A percentile compares a stretch with the other conserved stretches of the same genome.
Evolutionary conservation across 768 basidiomycete species (phyloP).

Genomic region (Melanogaster broomeanus): DNA sequence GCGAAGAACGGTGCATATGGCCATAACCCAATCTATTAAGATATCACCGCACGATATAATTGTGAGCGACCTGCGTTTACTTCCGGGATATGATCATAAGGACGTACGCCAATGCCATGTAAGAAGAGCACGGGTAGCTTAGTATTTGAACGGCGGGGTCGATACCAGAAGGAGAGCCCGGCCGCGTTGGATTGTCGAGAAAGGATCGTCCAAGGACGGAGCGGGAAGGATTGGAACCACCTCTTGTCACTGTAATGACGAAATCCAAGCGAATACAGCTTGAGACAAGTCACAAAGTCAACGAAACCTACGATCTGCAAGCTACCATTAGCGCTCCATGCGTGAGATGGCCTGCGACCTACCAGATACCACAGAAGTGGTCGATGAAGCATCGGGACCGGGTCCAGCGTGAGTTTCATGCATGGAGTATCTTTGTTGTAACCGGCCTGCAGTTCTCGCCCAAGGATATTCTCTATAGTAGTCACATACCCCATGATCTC

Average conservation of each 20-base stretch:
- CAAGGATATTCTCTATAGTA: slow-evolving; percentile 41
- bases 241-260: slow-evolving; percentile 46
- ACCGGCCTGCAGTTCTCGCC: slow-evolving; percentile 42
- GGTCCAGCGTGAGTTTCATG: slow-evolving; percentile 58
- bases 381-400: slow-evolving; percentile 54
- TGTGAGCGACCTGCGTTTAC: neutral
- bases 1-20: slow-evolving; percentile 55
- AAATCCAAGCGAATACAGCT: slow-evolving; percentile 48
- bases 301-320: slow-evolving; percentile 53
- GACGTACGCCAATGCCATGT: slow-evolving; percentile 66
- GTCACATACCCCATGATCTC: slow-evolving; percentile 52
- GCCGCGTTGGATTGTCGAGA: slow-evolving; percentile 40
- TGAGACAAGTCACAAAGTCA: slow-evolving; percentile 46
- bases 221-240: slow-evolving; percentile 51
- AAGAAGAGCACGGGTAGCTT: slow-evolving; percentile 62
- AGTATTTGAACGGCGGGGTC: slow-evolving; percentile 46
- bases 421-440: slow-evolving; percentile 38
- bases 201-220: slow-evolving; percentile 46
- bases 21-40: slow-evolving; percentile 60
- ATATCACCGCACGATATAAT: neutral
- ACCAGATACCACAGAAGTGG: slow-evolving; percentile 69
- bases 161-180: slow-evolving; percentile 48
- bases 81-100: neutral
- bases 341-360: slow-evolving; percentile 20
- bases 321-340: neutral